Conservation (phyloP, 176 grass and related monocot species). For the Eleusine coracana region DNA sequence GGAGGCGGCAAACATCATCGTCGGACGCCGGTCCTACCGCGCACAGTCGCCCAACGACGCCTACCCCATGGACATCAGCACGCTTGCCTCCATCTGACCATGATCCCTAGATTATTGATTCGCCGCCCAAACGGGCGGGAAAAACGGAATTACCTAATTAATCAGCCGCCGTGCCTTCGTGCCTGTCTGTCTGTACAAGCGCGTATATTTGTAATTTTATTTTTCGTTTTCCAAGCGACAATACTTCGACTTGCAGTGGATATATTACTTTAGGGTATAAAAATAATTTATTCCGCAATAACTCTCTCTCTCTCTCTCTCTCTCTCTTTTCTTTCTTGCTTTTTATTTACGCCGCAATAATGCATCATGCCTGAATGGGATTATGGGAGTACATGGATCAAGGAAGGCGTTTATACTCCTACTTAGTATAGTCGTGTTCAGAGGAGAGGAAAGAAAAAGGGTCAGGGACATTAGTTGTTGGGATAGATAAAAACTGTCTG, state of each 20-base stretch:
- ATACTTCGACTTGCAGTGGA: not conserved
- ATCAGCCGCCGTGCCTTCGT: not conserved
- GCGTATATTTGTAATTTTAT: not conserved
- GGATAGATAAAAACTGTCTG: not conserved
- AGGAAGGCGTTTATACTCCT: not conserved
- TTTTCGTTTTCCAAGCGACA: no score
- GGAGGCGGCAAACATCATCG: conserved; percentile 81
- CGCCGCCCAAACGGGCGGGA: not conserved
- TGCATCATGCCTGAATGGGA: not conserved
- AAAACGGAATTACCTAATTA: not conserved
- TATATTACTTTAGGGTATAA: conserved; percentile 28
- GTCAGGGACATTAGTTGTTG: not conserved
- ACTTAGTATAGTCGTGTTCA: not conserved
- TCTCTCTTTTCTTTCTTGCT: not conserved
- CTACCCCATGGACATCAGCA: conserved; percentile 83
- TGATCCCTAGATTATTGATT: no score
- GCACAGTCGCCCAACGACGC: conserved; percentile 64
- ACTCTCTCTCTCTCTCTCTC: no score
- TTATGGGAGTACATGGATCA: not conserved
- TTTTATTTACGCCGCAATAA: not conserved
- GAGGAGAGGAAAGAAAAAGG: not conserved
- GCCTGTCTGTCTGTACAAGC: conserved; percentile 2
- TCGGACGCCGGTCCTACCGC: conserved; percentile 76
- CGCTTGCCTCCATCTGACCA: conserved; percentile 63
- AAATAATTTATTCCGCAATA: conserved; percentile 13